These are phyloP conservation scores for Cronartium quercuum DNA, from an alignment of 1,284 basidiomycete genomes.

Conservation along the genomic window DNA sequence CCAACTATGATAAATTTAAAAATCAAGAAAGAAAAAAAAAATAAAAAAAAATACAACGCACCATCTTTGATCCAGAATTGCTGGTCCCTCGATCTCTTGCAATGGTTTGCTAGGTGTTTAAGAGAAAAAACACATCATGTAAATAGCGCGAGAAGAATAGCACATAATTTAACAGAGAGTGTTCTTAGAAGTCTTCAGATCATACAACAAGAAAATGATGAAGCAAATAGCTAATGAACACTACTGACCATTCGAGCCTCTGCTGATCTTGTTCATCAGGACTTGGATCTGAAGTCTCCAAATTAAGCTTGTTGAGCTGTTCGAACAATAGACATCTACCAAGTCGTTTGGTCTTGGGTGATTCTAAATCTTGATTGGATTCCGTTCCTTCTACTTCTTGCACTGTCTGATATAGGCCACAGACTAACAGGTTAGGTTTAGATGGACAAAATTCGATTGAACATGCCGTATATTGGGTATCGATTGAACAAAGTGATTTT, in stretches of 20 bases:
- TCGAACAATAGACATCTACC: constrained; percentile 16
- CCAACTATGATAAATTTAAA: background rate
- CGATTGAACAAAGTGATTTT: background rate
- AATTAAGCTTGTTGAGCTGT: background rate
- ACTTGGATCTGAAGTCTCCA: background rate
- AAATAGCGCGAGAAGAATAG: too few species aligned
- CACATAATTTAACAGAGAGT: background rate
- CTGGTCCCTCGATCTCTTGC: constrained; percentile 67
- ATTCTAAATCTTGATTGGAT: background rate
- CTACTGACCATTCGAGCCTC: background rate
- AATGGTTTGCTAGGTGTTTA: constrained; percentile 56
- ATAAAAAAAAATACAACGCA: constrained; percentile 46
- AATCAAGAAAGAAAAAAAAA: background rate
- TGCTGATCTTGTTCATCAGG: background rate
- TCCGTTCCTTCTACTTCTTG: background rate
- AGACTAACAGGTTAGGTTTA: background rate
- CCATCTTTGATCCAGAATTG: constrained; percentile 92
- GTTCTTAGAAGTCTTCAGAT: background rate
- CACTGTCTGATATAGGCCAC: constrained; percentile 28
- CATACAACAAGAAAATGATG: too few species aligned
- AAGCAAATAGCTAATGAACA: too few species aligned
- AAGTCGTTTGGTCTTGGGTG: constrained; percentile 1
- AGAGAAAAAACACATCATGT: background rate
- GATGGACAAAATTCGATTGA: constrained; percentile 27
- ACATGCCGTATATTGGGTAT: constrained; percentile 3